Base-by-base conservation (phyloP, 768 basidiomycete genomes). In the Kwoniella mangroviensis region DNA sequence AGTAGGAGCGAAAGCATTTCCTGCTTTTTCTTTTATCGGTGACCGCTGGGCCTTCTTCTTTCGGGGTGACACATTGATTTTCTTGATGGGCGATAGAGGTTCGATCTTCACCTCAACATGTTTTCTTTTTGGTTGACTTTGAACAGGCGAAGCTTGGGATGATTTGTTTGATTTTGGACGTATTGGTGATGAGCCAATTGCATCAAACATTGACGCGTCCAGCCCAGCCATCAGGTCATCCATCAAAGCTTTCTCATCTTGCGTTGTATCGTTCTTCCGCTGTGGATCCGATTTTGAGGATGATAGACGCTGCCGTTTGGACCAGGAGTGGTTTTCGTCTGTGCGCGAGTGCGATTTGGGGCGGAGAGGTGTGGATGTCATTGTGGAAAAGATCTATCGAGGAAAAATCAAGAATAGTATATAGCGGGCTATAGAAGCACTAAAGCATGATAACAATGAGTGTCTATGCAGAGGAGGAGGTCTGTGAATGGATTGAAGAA, bases 221-320 rank as follows among this genome's bases (percentile, higher is more conserved):
- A 92, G 80, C 34, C 86, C 87, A 0, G 84, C 78, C 55, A 91
- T 80, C 1, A 91, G 77, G 28, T 76, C 82, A 15, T 85, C 83
- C 85, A 92, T 87, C 76, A 92, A 89, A 4, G 83, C 87, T 28
- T 86, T 85, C 71, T 91, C 90, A 51, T 88, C 88, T 60, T 79
- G 76, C 2, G 49, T n/a, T 2, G 49, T 40, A 28, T 53, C 53
- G 7, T 52, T 34, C 24, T 42, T 63, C 9, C 12, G 13, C 19
- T 21, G 7, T 28, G n/a, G 60, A 13, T 51, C 45, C 17, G n/a
- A n/a, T n/a, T 28, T 21, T 7, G 55, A 54, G 40, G 66, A 49
- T 3, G 58, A 67, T 22, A 66, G 13, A 2, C 53, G 52, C 51
- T 49, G 65, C 3, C 65, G 41, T 59, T 66, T 66, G n/a, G 41